Percentiles rank a stretch among this genome's conserved stretches.
Evolutionary conservation across 768 basidiomycete genomes (phyloP).

Genomic region (Boletales sp.): DNA sequence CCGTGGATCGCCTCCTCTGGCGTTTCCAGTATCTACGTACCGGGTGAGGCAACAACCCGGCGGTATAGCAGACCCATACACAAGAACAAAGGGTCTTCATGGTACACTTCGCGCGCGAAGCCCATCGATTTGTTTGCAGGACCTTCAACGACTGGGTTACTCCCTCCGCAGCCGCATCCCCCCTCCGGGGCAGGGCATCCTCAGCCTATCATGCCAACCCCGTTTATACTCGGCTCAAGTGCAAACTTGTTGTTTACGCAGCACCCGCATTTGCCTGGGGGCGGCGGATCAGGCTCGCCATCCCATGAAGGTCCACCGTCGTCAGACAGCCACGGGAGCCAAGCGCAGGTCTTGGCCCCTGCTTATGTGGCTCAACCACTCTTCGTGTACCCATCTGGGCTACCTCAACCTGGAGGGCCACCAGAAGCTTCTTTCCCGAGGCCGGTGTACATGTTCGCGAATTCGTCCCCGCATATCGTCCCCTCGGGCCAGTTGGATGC

Average conservation of each 20-base stretch:
- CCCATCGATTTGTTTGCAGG: slow-evolving; percentile 30
- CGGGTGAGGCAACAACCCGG: slow-evolving; percentile 31
- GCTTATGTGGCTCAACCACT: too few species aligned
- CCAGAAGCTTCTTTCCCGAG: slow-evolving; percentile 19
- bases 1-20: slow-evolving; percentile 48
- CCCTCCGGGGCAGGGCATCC: slow-evolving; percentile 1
- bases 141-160: slow-evolving; percentile 29
- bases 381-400: too few species aligned
- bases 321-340: slow-evolving; percentile 28
- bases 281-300: slow-evolving; percentile 26
- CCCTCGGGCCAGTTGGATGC: slow-evolving; percentile 14
- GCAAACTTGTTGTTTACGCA: slow-evolving; percentile 29
- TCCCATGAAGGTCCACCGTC: slow-evolving; percentile 29
- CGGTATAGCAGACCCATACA: slow-evolving; percentile 27
- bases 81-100: slow-evolving; percentile 26
- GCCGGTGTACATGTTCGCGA: slow-evolving; percentile 30
- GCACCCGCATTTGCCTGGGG: slow-evolving; percentile 4
- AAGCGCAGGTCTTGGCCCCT: slow-evolving; percentile 13
- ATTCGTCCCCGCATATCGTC: slow-evolving; percentile 24
- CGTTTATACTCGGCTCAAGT: slow-evolving; percentile 31
- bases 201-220: slow-evolving; percentile 15
- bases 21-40: slow-evolving; percentile 47
- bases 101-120: slow-evolving; percentile 28
- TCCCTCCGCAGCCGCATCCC: slow-evolving; percentile 14
- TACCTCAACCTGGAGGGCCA: slow-evolving; percentile 27